Percentiles rank a stretch among this genome's conserved stretches.
phyloP scores from a whole-genome alignment of 2,329 filamentous ascomycete species.

The Penicillium palitans region DNA sequence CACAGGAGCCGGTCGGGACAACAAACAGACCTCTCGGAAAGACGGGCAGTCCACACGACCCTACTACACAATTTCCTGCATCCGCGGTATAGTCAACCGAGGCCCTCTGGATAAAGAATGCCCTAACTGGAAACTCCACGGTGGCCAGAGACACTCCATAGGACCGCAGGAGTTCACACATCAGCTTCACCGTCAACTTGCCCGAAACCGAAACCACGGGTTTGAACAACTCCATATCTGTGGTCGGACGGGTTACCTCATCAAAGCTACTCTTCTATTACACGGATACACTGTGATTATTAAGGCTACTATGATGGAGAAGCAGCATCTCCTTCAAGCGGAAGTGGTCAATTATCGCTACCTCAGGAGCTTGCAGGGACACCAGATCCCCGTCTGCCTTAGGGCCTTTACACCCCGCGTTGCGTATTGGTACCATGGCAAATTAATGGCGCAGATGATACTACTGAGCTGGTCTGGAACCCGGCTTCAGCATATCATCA shows the following conservation, averaged over 20 bases:
- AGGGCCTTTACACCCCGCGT: constrained; percentile 20
- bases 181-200: constrained; percentile 22
- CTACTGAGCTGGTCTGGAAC: constrained; percentile 20
- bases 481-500: constrained; percentile 7
- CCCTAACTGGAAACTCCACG: constrained; percentile 37
- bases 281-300: constrained; percentile 32
- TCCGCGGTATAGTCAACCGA: constrained; percentile 23
- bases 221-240: constrained; percentile 29
- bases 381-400: constrained; percentile 30
- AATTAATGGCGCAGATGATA: constrained; percentile 24
- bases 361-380: constrained; percentile 26
- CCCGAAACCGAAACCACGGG: constrained; percentile 21
- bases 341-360: constrained; percentile 28
- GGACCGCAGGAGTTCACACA: constrained; percentile 22
- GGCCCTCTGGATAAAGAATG: constrained; percentile 23
- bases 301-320: constrained; percentile 27
- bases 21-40: background rate
- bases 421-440: constrained; percentile 24
- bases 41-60: constrained; percentile 12
- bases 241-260: constrained; percentile 29
- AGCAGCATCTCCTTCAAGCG: constrained; percentile 24
- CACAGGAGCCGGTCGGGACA: too few relatives aligned
- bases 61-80: constrained; percentile 27
- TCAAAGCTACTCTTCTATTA: constrained; percentile 30
- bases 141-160: constrained; percentile 33